phyloP scores from a whole-genome alignment of 441 rosid genomes.

The Syzygium malaccense region DNA sequence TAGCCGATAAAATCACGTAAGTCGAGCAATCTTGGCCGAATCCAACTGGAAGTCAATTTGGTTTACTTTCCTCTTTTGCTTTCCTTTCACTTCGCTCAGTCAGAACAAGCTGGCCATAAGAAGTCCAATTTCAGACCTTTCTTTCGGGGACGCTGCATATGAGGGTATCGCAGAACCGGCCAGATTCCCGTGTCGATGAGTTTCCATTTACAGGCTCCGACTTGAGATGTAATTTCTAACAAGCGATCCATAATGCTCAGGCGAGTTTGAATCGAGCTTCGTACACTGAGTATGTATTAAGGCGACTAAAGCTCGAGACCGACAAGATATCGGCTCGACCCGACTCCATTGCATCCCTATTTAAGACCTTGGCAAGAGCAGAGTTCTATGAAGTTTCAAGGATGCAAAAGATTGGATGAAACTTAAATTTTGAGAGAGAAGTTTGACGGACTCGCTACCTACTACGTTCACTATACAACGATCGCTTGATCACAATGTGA shows the following conservation, averaged over 20 bases:
- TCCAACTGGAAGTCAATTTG: neutral
- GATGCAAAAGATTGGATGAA: neutral
- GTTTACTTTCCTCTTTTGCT: neutral
- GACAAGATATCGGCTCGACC: neutral
- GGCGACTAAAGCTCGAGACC: neutral
- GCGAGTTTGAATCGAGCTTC: neutral
- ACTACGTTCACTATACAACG: neutral
- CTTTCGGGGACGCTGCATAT: neutral
- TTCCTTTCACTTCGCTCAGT: neutral
- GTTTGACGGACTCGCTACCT: neutral
- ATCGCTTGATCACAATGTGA: neutral
- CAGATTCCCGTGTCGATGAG: neutral
- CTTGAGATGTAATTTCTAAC: neutral
- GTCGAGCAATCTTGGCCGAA: neutral
- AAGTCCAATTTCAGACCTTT: neutral
- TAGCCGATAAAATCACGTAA: neutral
- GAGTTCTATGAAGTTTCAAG: neutral
- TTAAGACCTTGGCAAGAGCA: neutral
- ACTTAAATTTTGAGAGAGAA: neutral
- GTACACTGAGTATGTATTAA: neutral
- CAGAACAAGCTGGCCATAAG: neutral
- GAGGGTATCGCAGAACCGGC: neutral
- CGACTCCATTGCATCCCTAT: neutral
- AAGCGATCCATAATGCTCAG: neutral
- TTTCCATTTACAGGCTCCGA: neutral